These are phyloP conservation scores for Lignosus rhinocerotis DNA, from an alignment of 1,284 basidiomycete genomes.

Conservation along the genomic window DNA sequence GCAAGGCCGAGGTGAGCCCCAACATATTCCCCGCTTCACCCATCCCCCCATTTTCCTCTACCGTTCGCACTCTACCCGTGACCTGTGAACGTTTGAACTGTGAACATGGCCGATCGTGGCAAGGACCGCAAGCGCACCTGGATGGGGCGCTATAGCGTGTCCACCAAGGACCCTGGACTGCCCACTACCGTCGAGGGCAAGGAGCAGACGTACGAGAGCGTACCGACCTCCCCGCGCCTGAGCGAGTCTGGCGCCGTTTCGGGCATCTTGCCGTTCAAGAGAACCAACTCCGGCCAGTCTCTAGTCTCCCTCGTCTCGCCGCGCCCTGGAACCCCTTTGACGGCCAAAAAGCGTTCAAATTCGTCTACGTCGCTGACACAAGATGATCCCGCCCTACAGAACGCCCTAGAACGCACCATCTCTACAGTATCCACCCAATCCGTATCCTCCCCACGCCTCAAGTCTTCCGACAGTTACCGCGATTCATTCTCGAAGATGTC, in stretches of 20 bases:
- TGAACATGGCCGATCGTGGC: constrained; percentile 29
- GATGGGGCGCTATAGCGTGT: constrained; percentile 32
- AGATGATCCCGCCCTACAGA: constrained; percentile 47
- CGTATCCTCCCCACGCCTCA: constrained; percentile 8
- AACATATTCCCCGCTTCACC: neutral
- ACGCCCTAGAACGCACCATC: constrained; percentile 52
- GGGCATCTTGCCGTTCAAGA: constrained; percentile 27
- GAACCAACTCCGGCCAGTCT: constrained; percentile 34
- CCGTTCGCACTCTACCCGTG: constrained; percentile 9
- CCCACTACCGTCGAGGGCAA: constrained; percentile 37
- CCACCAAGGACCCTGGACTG: constrained; percentile 27
- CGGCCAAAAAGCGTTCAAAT: constrained; percentile 32
- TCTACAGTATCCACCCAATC: constrained; percentile 46
- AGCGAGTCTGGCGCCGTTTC: constrained; percentile 19
- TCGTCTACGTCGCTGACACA: constrained; percentile 35
- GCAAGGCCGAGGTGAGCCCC: constrained; percentile 35
- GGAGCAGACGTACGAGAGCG: constrained; percentile 30
- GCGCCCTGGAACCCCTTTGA: constrained; percentile 34
- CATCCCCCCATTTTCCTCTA: constrained; percentile 1
- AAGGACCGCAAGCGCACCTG: constrained; percentile 33
- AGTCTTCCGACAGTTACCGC: constrained; percentile 33
- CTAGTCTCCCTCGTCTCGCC: constrained; percentile 32
- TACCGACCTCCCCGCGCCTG: constrained; percentile 13
- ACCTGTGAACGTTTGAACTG: neutral
- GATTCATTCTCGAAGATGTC: constrained; percentile 64